phyloP scores from a whole-genome alignment of 1,139 yeast genomes.

The Protomyces inundatus region DNA sequence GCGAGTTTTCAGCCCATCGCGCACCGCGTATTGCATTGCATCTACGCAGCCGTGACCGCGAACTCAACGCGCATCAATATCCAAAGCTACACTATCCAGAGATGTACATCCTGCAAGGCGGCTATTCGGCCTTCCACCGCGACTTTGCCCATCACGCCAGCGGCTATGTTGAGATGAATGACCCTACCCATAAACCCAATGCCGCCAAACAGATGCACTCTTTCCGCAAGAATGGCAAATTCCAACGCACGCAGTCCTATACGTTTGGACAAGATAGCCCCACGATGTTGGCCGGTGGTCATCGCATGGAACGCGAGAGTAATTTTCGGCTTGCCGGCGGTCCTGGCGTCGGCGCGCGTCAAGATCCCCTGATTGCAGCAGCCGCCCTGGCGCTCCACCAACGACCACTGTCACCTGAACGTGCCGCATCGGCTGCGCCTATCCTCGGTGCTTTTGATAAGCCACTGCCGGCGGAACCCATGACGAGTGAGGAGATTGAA shows the following conservation, averaged over 20 bases:
- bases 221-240: slow-evolving; percentile 49
- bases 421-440: not conserved
- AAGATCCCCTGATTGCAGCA: not conserved
- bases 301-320: slow-evolving; percentile 12
- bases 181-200: slow-evolving; percentile 55
- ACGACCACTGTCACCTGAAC: not conserved
- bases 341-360: not conserved
- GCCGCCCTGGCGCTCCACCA: not conserved
- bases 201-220: slow-evolving; percentile 70
- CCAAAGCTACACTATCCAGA: slow-evolving; percentile 84
- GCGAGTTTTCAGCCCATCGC: slow-evolving; percentile 87
- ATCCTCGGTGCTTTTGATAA: not conserved
- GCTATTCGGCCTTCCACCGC: slow-evolving; percentile 73
- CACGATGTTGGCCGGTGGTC: slow-evolving; percentile 6
- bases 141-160: slow-evolving; percentile 39
- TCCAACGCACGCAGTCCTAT: slow-evolving; percentile 23
- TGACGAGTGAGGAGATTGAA: slow-evolving; percentile 7
- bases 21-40: slow-evolving; percentile 89
- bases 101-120: slow-evolving; percentile 81
- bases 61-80: slow-evolving; percentile 63
- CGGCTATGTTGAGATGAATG: slow-evolving; percentile 72
- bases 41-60: slow-evolving; percentile 76
- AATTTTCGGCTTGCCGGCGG: slow-evolving; percentile 2
- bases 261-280: slow-evolving; percentile 18
- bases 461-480: not conserved